phyloP scores from a whole-genome alignment of 441 rosid genomes.

The Eruca vesicaria region DNA sequence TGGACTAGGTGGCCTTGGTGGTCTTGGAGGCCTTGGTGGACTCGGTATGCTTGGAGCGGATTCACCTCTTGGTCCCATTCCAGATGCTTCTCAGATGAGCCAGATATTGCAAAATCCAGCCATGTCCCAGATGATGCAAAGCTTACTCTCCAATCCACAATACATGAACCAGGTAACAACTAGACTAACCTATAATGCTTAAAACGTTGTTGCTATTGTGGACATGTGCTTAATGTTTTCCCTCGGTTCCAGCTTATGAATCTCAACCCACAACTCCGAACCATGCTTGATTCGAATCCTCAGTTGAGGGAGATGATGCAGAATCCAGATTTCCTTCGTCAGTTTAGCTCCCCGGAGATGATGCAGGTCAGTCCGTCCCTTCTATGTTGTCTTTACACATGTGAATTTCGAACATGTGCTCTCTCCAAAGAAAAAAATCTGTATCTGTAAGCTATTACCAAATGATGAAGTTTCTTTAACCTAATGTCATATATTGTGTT shows the following conservation, averaged over 20 bases:
- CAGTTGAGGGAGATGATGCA: constrained; percentile 78
- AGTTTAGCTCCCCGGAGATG: constrained; percentile 62
- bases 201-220: constrained; percentile 2
- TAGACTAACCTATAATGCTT: not conserved
- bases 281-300: constrained; percentile 58
- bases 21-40: constrained; percentile 34
- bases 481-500: constrained; percentile 9
- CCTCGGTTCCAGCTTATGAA: constrained; percentile 45
- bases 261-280: constrained; percentile 66
- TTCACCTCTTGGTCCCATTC: constrained; percentile 43
- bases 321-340: constrained; percentile 67
- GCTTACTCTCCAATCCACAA: constrained; percentile 57
- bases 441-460: constrained; percentile 1
- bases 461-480: not conserved
- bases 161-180: constrained; percentile 61
- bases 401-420: not conserved
- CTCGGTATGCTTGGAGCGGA: constrained; percentile 50
- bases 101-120: constrained; percentile 65
- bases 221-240: constrained; percentile 7
- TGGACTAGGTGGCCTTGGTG: constrained; percentile 46
- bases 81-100: constrained; percentile 51
- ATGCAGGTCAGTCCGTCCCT: constrained; percentile 49
- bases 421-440: constrained; percentile 11
- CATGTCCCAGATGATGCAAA: constrained; percentile 62
- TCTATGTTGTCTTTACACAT: not conserved